phyloP scores from a whole-genome alignment of 306 rosid species.

The Gillenia trifoliata region DNA sequence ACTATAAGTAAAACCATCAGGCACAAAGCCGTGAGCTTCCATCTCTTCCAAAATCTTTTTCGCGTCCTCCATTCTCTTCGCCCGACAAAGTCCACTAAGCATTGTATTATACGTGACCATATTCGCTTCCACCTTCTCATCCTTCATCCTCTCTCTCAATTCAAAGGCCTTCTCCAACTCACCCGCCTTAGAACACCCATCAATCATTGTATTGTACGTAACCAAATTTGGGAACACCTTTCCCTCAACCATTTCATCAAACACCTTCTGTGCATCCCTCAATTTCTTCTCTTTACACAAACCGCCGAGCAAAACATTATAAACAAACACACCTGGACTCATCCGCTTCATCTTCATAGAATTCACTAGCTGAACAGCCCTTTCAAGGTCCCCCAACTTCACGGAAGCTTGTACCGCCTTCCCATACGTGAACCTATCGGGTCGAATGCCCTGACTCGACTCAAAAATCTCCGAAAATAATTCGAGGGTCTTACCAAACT shows the following conservation, averaged over 20 bases:
- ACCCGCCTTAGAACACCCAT: slow-evolving; percentile 65
- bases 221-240: slow-evolving; percentile 40
- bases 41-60: slow-evolving; percentile 52
- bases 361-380: slow-evolving; percentile 34
- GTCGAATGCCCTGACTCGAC: slow-evolving; percentile 35
- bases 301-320: slow-evolving; percentile 49
- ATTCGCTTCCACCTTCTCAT: slow-evolving; percentile 40
- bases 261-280: slow-evolving; percentile 54
- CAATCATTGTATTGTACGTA: slow-evolving; percentile 59
- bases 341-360: slow-evolving; percentile 45
- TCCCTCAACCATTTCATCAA: slow-evolving; percentile 57
- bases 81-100: slow-evolving; percentile 58
- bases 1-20: slow-evolving; percentile 44
- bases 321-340: slow-evolving; percentile 41
- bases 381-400: slow-evolving; percentile 45
- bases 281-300: slow-evolving; percentile 48
- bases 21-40: slow-evolving; percentile 45
- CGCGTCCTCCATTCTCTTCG: slow-evolving; percentile 46
- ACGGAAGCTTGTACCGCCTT: slow-evolving; percentile 63
- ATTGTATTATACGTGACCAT: slow-evolving; percentile 60
- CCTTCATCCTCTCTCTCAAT: slow-evolving; percentile 59
- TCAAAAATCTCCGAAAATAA: slow-evolving; percentile 45
- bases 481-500: slow-evolving; percentile 31
- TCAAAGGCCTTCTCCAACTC: slow-evolving; percentile 54
- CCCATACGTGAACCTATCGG: slow-evolving; percentile 38